These are phyloP conservation scores for Trichosphaerium sp. DNA, from an alignment of 78 protist genomes.

Conservation along the genomic window DNA sequence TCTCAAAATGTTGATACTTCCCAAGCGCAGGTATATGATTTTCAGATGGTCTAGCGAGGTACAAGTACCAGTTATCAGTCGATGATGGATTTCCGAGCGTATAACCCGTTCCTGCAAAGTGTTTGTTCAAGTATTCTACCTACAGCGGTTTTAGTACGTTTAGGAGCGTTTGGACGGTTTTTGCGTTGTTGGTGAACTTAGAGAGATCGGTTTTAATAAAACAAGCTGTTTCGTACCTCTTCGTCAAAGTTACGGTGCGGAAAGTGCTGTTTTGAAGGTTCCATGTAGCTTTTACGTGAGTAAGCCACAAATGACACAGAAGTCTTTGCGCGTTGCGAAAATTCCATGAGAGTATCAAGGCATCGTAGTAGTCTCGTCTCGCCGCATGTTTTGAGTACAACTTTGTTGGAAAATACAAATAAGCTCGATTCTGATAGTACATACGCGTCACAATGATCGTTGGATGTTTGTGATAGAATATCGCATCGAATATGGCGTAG, in stretches of 20 bases:
- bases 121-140: slow-evolving; percentile 1
- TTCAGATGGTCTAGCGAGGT: not conserved
- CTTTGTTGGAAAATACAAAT: slow-evolving; percentile 58
- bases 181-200: not conserved
- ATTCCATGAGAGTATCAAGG: slow-evolving; percentile 37
- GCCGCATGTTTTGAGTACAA: slow-evolving; percentile 87
- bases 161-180: not conserved
- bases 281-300: slow-evolving; percentile 64
- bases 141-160: not conserved
- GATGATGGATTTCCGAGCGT: slow-evolving; percentile 2
- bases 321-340: slow-evolving; percentile 21
- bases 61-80: too few species aligned
- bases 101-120: slow-evolving; percentile 13
- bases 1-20: slow-evolving; percentile 45
- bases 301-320: slow-evolving; percentile 41
- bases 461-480: slow-evolving; percentile 5
- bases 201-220: not conserved
- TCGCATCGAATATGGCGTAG: too few species aligned
- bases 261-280: slow-evolving; percentile 63
- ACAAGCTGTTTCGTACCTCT: slow-evolving; percentile 46
- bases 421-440: slow-evolving; percentile 73
- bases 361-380: slow-evolving; percentile 68
- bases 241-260: slow-evolving; percentile 61
- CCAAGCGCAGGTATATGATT: too few species aligned
- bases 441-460: slow-evolving; percentile 56